Percentiles rank a stretch among this genome's conserved stretches.
These are phyloP conservation scores for Tylopilus rubrobrunneus DNA, from an alignment of 768 basidiomycete species.

Conservation along the genomic window DNA sequence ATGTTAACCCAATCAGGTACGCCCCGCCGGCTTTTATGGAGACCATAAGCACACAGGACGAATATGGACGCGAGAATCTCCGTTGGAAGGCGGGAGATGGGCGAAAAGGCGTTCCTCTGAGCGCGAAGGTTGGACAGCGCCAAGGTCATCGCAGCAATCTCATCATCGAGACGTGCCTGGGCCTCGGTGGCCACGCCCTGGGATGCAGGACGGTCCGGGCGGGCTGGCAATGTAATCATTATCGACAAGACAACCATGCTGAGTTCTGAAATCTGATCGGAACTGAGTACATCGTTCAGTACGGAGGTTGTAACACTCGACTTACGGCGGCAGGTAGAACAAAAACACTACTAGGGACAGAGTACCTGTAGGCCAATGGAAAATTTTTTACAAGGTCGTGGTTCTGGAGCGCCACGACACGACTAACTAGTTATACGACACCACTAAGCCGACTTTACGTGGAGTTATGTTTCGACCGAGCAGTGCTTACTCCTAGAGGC, in stretches of 20 bases:
- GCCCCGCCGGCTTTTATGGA: background rate
- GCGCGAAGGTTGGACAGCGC: conserved; percentile 14
- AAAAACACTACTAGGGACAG: background rate
- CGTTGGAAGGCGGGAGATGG: conserved; percentile 18
- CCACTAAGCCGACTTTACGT: no score
- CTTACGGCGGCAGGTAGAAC: background rate
- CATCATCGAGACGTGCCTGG: conserved; percentile 16
- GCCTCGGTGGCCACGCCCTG: background rate
- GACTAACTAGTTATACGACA: no score
- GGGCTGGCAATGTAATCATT: background rate
- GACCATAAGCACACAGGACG: conserved; percentile 6
- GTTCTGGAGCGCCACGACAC: no score
- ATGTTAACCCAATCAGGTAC: conserved; percentile 22
- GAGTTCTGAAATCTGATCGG: background rate
- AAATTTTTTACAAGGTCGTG: background rate
- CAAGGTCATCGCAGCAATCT: conserved; percentile 13
- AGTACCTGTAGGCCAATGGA: background rate
- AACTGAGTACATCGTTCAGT: background rate
- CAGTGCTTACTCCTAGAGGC: no score
- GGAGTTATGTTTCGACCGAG: no score
- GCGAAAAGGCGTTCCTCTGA: conserved; percentile 14
- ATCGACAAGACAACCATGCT: background rate
- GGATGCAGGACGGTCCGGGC: no score
- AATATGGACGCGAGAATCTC: conserved; percentile 23
- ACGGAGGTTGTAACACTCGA: background rate